Evolutionary conservation across 169 alveolate genomes (phyloP).

Genomic region (Amoebophrya sp.): DNA sequence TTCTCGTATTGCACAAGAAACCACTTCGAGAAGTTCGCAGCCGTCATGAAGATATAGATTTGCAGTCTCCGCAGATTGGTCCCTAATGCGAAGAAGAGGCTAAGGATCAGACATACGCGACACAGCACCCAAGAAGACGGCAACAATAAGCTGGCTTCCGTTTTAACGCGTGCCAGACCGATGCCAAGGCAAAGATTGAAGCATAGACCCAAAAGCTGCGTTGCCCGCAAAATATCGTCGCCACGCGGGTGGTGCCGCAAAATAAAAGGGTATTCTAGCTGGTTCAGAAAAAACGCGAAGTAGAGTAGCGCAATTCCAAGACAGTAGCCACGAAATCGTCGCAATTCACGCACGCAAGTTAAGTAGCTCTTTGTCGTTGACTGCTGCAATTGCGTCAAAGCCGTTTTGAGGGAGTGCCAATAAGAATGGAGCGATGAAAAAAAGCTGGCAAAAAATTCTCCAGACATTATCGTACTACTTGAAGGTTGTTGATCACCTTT

Average conservation of each 20-base stretch:
- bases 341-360: background rate
- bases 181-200: background rate
- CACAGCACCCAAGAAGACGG: background rate
- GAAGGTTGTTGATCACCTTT: no score
- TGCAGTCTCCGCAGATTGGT: background rate
- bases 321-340: background rate
- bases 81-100: background rate
- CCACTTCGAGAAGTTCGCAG: background rate
- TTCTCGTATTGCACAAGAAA: background rate
- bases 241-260: constrained; percentile 10
- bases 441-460: no score
- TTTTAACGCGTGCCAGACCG: background rate
- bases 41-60: background rate
- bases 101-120: background rate
- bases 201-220: background rate
- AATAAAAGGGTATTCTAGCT: background rate
- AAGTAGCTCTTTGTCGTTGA: background rate
- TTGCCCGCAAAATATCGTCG: background rate
- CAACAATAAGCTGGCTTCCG: background rate
- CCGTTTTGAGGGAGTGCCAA: no score
- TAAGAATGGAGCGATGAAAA: no score
- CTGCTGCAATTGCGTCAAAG: background rate
- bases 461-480: no score
- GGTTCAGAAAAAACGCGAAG: background rate
- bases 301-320: background rate